Evolutionary conservation across 1,284 basidiomycete species (phyloP).

Genomic region (Ganoderma leucocontextum): DNA sequence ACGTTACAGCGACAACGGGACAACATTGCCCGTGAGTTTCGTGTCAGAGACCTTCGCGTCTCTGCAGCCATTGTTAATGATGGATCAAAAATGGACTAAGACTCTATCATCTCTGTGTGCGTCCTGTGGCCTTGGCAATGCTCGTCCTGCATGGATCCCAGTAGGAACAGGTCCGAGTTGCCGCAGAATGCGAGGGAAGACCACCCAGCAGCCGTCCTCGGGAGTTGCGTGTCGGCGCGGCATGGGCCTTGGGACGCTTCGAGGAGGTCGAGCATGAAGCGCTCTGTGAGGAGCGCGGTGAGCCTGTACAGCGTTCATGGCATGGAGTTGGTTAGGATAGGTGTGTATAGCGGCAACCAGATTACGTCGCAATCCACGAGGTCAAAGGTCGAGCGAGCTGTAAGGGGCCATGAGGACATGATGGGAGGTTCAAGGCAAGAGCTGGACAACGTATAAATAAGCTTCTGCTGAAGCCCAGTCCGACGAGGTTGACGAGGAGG

Average conservation of each 20-base stretch:
- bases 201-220: not conserved
- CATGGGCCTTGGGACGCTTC: not conserved
- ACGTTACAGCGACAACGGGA: not conserved
- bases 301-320: constrained; percentile 2
- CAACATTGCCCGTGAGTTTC: not conserved
- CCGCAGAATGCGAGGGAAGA: not conserved
- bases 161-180: not conserved
- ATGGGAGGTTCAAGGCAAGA: not conserved
- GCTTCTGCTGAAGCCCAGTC: constrained; percentile 9
- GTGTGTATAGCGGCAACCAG: not conserved
- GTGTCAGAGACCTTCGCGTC: not conserved
- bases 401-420: not conserved
- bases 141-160: not conserved
- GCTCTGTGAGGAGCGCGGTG: constrained; percentile 14
- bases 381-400: not conserved
- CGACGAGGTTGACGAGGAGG: constrained; percentile 11
- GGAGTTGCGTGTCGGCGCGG: not conserved
- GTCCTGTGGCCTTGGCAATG: not conserved
- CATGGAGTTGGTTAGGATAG: not conserved
- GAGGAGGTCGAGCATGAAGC: constrained; percentile 23
- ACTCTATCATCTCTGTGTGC: not conserved
- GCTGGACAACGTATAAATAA: not conserved
- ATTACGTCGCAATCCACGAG: not conserved
- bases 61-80: too few species aligned
- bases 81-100: not conserved